Percentiles rank a stretch among this genome's conserved stretches.
These are phyloP conservation scores for Suhomyces panamericanus DNA, from an alignment of 1,139 yeast species.

Conservation along the genomic window DNA sequence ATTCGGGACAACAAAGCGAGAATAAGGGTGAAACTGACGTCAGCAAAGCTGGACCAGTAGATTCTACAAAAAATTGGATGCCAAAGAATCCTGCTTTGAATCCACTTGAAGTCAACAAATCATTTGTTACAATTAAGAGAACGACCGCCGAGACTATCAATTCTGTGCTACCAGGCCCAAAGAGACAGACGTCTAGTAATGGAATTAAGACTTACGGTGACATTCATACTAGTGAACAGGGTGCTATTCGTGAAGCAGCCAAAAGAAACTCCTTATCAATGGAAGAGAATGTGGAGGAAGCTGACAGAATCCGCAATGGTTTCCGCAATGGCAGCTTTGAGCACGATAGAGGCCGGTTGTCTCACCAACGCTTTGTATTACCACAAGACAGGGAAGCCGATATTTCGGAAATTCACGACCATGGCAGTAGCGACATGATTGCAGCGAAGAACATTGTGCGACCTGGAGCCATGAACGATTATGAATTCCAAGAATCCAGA, in stretches of 20 bases:
- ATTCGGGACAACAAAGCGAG: background rate
- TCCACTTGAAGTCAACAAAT: slow-evolving; percentile 71
- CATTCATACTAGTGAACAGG: slow-evolving; percentile 52
- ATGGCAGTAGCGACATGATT: slow-evolving; percentile 1
- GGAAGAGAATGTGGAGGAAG: slow-evolving; percentile 12
- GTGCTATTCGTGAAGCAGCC: slow-evolving; percentile 44
- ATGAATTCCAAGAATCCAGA: slow-evolving; percentile 37
- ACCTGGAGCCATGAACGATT: slow-evolving; percentile 1
- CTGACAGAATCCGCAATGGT: slow-evolving; percentile 4
- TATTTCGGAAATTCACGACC: slow-evolving; percentile 24
- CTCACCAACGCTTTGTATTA: slow-evolving; percentile 16
- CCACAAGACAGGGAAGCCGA: slow-evolving; percentile 34
- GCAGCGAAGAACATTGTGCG: background rate
- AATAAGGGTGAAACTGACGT: background rate
- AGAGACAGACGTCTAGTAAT: slow-evolving; percentile 17
- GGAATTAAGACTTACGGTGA: slow-evolving; percentile 34
- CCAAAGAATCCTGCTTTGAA: slow-evolving; percentile 79
- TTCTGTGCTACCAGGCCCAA: slow-evolving; percentile 27
- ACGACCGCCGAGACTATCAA: slow-evolving; percentile 35
- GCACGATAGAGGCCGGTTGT: background rate
- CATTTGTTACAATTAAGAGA: slow-evolving; percentile 69
- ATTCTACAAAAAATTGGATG: slow-evolving; percentile 32
- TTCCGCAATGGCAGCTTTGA: background rate
- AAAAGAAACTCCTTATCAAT: slow-evolving; percentile 14
- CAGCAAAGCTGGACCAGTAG: slow-evolving; percentile 16